Percentiles rank a stretch among this genome's conserved stretches.
These are phyloP conservation scores for Linnemannia hyalina DNA, from an alignment of 192 early-diverging fungal species.

Conservation along the genomic window DNA sequence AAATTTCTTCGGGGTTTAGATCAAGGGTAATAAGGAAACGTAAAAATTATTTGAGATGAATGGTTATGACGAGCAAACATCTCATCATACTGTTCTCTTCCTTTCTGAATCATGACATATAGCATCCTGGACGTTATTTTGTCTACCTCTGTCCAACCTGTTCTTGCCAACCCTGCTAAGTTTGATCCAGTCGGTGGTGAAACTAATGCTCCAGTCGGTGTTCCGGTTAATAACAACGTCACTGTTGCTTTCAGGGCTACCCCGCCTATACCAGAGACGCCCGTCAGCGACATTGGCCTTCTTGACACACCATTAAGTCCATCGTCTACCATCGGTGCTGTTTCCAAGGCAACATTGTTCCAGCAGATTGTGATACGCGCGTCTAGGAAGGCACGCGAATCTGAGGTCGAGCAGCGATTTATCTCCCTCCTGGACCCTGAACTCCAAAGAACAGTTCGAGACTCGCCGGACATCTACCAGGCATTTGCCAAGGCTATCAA, in stretches of 20 bases:
- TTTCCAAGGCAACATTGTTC: slow-evolving; percentile 1
- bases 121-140: neutral
- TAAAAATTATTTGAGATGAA: neutral
- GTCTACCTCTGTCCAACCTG: neutral
- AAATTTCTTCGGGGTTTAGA: no score
- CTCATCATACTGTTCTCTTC: neutral
- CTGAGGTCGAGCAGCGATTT: slow-evolving; percentile 9
- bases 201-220: neutral
- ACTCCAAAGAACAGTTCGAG: slow-evolving; percentile 6
- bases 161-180: neutral
- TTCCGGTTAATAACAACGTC: neutral
- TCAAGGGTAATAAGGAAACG: no score
- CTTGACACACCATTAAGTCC: neutral
- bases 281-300: neutral
- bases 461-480: neutral
- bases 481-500: neutral
- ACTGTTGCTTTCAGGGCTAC: neutral
- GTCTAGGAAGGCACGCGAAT: neutral
- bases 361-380: neutral
- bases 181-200: neutral
- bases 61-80: neutral
- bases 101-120: neutral
- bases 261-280: neutral
- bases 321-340: neutral
- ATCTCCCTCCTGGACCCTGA: slow-evolving; percentile 5